A percentile compares a stretch with the other conserved stretches of the same genome.
Evolutionary conservation across 2,329 filamentous ascomycete species (phyloP).

Genomic region (Epichloe sylvatica): DNA sequence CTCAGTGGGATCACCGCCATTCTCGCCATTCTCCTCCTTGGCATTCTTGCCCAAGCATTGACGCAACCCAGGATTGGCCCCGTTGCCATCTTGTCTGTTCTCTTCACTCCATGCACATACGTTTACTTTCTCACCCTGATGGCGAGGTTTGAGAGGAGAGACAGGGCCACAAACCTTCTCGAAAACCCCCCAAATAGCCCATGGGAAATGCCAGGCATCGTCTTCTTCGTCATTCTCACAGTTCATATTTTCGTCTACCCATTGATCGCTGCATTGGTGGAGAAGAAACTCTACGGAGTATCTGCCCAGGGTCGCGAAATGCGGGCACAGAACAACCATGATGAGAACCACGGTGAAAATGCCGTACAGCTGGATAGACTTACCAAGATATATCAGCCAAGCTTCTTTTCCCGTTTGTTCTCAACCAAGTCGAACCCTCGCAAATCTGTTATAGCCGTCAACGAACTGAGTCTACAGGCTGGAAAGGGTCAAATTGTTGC

Average conservation of each 20-base stretch:
- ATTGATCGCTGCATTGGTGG: constrained; percentile 58
- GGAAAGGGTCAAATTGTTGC: constrained; percentile 72
- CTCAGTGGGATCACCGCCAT: constrained; percentile 71
- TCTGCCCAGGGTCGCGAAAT: constrained; percentile 47
- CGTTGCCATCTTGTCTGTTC: constrained; percentile 54
- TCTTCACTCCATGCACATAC: constrained; percentile 83
- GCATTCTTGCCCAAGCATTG: constrained; percentile 67
- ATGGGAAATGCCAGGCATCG: constrained; percentile 59
- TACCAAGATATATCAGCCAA: constrained; percentile 64
- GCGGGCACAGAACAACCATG: constrained; percentile 19
- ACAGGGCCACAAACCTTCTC: constrained; percentile 45
- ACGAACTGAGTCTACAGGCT: constrained; percentile 56
- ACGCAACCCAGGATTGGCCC: constrained; percentile 46
- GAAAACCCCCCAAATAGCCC: constrained; percentile 48
- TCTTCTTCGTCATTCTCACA: constrained; percentile 62
- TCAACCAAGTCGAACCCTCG: constrained; percentile 23
- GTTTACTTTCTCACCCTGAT: constrained; percentile 66
- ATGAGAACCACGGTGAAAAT: constrained; percentile 18
- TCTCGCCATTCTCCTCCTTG: constrained; percentile 59
- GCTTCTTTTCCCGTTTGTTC: constrained; percentile 41
- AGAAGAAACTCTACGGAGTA: constrained; percentile 63
- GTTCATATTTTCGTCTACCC: constrained; percentile 70
- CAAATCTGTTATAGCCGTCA: constrained; percentile 64
- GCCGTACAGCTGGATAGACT: constrained; percentile 61
- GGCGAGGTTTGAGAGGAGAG: constrained; percentile 59